Percentiles rank a stretch among this genome's conserved stretches.
Evolutionary conservation across 2,329 filamentous ascomycete genomes (phyloP).

Genomic region (Stachybotrys chartarum): DNA sequence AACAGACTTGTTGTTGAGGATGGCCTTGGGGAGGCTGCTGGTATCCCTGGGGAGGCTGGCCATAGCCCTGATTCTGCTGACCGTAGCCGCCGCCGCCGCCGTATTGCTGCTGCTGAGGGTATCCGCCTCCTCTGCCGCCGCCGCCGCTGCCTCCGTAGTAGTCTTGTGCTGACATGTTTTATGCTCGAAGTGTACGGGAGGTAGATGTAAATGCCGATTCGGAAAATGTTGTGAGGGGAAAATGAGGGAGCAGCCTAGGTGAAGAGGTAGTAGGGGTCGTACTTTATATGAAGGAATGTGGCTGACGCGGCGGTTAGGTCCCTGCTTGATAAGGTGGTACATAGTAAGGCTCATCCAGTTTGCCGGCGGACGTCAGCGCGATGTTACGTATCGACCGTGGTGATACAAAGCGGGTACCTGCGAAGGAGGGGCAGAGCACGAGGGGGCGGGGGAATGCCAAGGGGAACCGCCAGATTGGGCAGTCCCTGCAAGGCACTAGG

Average conservation of each 20-base stretch:
- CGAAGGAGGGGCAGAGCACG: too few relatives aligned
- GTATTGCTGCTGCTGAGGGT: conserved; percentile 7
- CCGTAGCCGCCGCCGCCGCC: conserved; percentile 5
- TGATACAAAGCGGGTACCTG: too few relatives aligned
- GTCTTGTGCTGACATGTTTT: conserved; percentile 27
- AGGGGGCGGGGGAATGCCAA: too few relatives aligned
- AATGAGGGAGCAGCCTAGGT: background rate
- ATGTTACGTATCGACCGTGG: too few relatives aligned
- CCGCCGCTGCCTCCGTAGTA: conserved; percentile 26
- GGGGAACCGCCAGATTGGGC: background rate
- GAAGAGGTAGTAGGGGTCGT: too few relatives aligned
- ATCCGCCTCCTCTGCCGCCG: conserved; percentile 17
- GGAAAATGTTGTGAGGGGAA: background rate
- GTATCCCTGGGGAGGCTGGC: conserved; percentile 7
- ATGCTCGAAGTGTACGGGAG: background rate
- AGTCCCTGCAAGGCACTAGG: background rate
- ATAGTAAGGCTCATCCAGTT: too few relatives aligned
- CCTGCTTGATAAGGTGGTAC: too few relatives aligned
- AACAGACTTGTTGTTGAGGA: background rate
- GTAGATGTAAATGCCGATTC: background rate
- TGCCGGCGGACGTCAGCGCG: too few relatives aligned
- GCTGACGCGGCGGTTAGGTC: too few relatives aligned
- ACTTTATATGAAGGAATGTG: too few relatives aligned
- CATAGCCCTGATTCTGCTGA: conserved; percentile 8
- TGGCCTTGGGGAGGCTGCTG: background rate